phyloP scores from a whole-genome alignment of 2,329 filamentous ascomycete genomes.

The Xylariales sp. region DNA sequence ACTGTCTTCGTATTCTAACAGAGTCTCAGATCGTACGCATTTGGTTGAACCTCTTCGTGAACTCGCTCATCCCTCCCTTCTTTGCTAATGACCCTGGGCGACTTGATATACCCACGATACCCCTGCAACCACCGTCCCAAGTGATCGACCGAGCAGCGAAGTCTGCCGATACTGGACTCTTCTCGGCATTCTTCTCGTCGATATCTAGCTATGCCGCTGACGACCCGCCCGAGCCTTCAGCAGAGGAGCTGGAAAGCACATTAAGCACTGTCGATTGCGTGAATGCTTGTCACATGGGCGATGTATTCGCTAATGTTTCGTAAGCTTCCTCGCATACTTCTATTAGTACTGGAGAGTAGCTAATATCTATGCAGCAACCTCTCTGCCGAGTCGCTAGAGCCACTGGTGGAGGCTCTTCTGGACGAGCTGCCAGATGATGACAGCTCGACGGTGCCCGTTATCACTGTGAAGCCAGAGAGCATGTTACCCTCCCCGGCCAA shows the following conservation, averaged over 20 bases:
- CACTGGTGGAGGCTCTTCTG: slow-evolving; percentile 68
- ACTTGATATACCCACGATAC: slow-evolving; percentile 74
- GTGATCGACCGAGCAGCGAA: slow-evolving; percentile 84
- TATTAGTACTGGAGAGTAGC: too few relatives aligned
- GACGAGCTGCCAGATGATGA: slow-evolving; percentile 82
- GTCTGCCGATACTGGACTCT: slow-evolving; percentile 74
- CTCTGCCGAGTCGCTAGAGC: slow-evolving; percentile 52
- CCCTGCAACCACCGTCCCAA: slow-evolving; percentile 84
- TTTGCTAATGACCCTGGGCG: slow-evolving; percentile 59
- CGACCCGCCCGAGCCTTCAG: slow-evolving; percentile 93
- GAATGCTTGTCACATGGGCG: slow-evolving; percentile 78
- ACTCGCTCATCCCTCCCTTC: slow-evolving; percentile 83
- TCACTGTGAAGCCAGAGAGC: slow-evolving; percentile 84
- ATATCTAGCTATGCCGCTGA: slow-evolving; percentile 98
- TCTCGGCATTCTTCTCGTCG: slow-evolving; percentile 93
- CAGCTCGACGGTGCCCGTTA: slow-evolving; percentile 65
- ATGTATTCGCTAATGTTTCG: slow-evolving; percentile 79
- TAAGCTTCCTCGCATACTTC: slow-evolving; percentile 44
- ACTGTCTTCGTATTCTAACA: slow-evolving; percentile 30
- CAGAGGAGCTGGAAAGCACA: slow-evolving; percentile 94
- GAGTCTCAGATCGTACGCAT: slow-evolving; percentile 71
- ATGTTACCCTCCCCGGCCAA: slow-evolving; percentile 58
- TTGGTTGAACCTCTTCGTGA: slow-evolving; percentile 92
- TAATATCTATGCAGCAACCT: slow-evolving; percentile 61
- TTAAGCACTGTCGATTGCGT: slow-evolving; percentile 92